Percentiles rank a stretch among this genome's conserved stretches.
Evolutionary conservation across 164 flowering plant species (phyloP).

Genomic region (Dillenia suffruticosa): DNA sequence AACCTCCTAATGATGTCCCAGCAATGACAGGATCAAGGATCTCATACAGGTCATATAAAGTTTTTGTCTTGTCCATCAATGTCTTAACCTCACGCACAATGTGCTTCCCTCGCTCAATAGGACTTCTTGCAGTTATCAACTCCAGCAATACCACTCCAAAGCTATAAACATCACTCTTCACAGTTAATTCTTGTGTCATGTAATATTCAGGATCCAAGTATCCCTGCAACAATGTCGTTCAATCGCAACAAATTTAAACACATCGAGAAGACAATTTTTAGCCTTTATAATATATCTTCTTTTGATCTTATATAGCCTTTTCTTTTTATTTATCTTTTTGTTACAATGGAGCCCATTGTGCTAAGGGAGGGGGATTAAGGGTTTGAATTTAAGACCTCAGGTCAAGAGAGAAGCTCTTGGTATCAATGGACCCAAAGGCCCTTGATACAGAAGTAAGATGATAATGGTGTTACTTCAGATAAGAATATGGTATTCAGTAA

Average conservation of each 20-base stretch:
- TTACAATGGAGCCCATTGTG: too few relatives aligned
- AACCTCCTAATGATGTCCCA: constrained; percentile 12
- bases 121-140: constrained; percentile 30
- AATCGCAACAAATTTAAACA: too few relatives aligned
- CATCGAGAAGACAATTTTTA: too few relatives aligned
- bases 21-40: constrained; percentile 28
- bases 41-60: constrained; percentile 21
- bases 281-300: neutral
- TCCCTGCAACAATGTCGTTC: constrained; percentile 23
- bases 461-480: too few relatives aligned
- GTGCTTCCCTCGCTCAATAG: constrained; percentile 37
- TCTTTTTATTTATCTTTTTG: too few relatives aligned
- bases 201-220: constrained; percentile 52
- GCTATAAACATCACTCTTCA: constrained; percentile 46
- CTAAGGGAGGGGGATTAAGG: too few relatives aligned
- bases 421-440: too few relatives aligned
- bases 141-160: constrained; percentile 43
- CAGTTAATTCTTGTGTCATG: constrained; percentile 41
- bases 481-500: too few relatives aligned
- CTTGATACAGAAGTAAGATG: too few relatives aligned
- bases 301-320: neutral
- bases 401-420: too few relatives aligned
- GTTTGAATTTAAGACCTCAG: too few relatives aligned
- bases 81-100: constrained; percentile 26
- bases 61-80: constrained; percentile 26